Evolutionary conservation across 306 rosid species (phyloP).

Genomic region (Vigna angularis): DNA sequence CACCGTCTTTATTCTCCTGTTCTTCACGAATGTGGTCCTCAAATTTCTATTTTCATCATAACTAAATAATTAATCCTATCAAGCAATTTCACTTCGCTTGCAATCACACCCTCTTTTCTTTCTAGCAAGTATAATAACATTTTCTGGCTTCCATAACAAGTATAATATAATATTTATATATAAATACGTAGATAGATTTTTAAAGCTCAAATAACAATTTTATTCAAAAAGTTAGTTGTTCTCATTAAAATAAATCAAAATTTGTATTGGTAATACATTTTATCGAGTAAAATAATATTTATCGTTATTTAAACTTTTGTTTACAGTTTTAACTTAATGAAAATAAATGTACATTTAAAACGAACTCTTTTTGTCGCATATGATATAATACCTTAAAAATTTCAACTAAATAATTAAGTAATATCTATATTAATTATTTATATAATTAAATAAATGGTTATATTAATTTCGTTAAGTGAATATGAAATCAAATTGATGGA

Average conservation of each 20-base stretch:
- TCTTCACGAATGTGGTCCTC: slow-evolving; percentile 16
- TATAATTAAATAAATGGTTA: no score
- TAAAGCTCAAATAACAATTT: neutral
- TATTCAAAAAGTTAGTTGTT: neutral
- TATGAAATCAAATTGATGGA: no score
- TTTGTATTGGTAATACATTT: neutral
- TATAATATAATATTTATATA: neutral
- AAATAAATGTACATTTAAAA: no score
- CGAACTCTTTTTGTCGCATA: no score
- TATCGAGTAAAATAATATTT: no score
- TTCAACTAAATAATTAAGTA: no score
- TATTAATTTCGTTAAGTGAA: no score
- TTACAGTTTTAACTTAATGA: no score
- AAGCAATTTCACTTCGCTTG: neutral
- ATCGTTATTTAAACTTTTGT: no score
- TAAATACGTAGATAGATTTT: neutral
- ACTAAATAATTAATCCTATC: neutral
- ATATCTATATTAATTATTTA: no score
- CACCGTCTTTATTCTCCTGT: neutral
- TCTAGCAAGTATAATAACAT: neutral
- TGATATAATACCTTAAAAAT: no score
- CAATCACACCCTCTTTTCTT: neutral
- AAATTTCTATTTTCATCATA: slow-evolving; percentile 1
- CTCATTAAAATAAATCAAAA: neutral
- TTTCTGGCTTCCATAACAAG: neutral